Conservation (phyloP, 2,329 filamentous ascomycete species). For the Paecilomyces niveus region DNA sequence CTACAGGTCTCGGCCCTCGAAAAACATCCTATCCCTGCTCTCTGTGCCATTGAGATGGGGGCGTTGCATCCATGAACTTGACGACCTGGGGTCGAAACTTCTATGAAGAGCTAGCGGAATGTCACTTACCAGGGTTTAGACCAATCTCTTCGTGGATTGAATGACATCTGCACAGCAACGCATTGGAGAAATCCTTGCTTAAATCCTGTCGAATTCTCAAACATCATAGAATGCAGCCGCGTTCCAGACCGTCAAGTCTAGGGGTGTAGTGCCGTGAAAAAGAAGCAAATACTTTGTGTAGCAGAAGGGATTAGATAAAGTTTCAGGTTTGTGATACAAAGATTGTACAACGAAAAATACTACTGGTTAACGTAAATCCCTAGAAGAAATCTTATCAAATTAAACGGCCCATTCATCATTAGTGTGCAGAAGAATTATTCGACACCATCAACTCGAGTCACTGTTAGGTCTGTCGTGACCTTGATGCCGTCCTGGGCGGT, state of each 20-base stretch:
- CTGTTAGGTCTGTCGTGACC: slow-evolving; percentile 3
- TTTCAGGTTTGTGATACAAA: not conserved
- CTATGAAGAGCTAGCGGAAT: not conserved
- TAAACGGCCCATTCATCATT: not conserved
- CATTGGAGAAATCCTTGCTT: not conserved
- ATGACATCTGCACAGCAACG: not conserved
- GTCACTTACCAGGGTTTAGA: not conserved
- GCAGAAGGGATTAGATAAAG: not conserved
- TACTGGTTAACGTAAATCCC: not conserved
- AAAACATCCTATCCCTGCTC: not conserved
- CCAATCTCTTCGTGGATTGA: not conserved
- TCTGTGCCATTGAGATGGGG: not conserved
- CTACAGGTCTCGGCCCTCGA: not conserved
- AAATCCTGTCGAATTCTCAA: not conserved
- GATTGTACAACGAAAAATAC: not conserved
- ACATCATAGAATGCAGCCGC: not conserved
- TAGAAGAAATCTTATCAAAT: not conserved
- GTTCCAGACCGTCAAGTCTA: not conserved
- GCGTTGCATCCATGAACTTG: not conserved
- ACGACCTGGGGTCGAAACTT: not conserved
- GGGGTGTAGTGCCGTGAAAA: not conserved
- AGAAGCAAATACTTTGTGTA: not conserved
- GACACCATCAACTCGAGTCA: not conserved
- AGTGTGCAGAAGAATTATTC: not conserved
- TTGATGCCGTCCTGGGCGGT: not conserved